Base-by-base conservation (phyloP, 176 grass and related monocot genomes). In the Neostapfia colusana region DNA sequence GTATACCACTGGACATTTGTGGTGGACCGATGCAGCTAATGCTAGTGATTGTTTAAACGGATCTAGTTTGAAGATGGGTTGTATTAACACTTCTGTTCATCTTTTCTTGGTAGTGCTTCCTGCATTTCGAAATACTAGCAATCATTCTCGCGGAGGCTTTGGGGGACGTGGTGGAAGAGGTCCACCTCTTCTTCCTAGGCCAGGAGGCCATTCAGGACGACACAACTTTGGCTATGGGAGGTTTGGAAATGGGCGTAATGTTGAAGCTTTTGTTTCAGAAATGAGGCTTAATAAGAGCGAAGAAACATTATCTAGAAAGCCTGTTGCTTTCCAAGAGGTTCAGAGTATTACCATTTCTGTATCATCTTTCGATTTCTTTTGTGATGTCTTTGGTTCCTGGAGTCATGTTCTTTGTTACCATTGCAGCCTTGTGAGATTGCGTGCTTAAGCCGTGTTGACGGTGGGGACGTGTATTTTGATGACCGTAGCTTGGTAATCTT, bases 261-360 rank as follows among this genome's bases (percentile, higher is more conserved):
- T 83, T 65, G 95, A 95, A 88, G 79, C 87, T 35, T 95, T 99
- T 80, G 89, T 99, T 85, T 95, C 95, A 86, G 95, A 99, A 38
- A 90, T 99, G 73, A 99, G 86, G 77, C 92, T 99, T 72, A 99
- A 94, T 79, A 99, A 99, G 80, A 99, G 95, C 62, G 95, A 90
- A 84, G 95, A 99, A 81, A 99, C 95, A 77, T 82, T 99, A 75
- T 90, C 92, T 71, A 95, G 95, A 73, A 99, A 99, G 72, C 50
- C 81, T 67, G 91, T 99, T 86, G 77, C 85, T 82, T 86, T 99
- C 79, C 95, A 99, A 35, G 91, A 95, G 95, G 92, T 99, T 66
- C 55, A 53, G 80, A 71, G 27, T 75, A 67, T 25, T 85, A 63
- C 11, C 25, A 51, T 62, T 4, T 67, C 80, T 34, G 10, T 65